Evolutionary conservation across 2,329 filamentous ascomycete species (phyloP), one percentile per base, ranked within the genome.

Genomic region (Akanthomyces lecanii): DNA sequence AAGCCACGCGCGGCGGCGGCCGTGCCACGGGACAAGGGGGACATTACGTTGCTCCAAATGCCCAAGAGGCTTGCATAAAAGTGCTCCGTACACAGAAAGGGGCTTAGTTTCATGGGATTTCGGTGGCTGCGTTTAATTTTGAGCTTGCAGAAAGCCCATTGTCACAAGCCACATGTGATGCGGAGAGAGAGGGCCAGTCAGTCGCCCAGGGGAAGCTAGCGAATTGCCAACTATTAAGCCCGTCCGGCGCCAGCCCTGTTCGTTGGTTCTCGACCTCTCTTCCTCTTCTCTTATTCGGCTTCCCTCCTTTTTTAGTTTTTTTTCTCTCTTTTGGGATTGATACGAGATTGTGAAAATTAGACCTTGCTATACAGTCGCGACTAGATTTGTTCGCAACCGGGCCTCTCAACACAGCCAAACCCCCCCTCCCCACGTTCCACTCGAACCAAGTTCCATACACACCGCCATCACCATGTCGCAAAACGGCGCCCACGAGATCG

Each of bases 161-260:
- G 36, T 55, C 21, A 21, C 30, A n/a, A 47, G 42, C 55, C 55
- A 58, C 44, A 58, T 58, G 55, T 58, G 55, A 57, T 36, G 54
- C 28, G 54, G 21, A 42, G 52, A 36, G 52, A n/a, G 18, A 11
- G 55, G 25, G 33, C 33, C 14, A 40, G 10, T 8, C 33, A 11
- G 7, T n/a, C n/a, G 53, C 14, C 3, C 51, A 14, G n/a, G 18
- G 21, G 2, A n/a, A 18, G 21, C 38, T 56, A 44, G 44, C 25
- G 25, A 36, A 16, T 40, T 40, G 38, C 16, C 21, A 21, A 21
- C 21, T 58, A 48, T 58, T 58, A 58, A 58, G 30, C 28, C 30
- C 18, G n/a, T 28, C 40, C 54, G 23, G 45, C 40, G 40, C 54
- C 54, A 23, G 36, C 52, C 52, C 12, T 40, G 21, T 42, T 51